Percentiles rank a stretch among this genome's conserved stretches.
These are phyloP conservation scores for Colletotrichum lupini DNA, from an alignment of 2,329 filamentous ascomycete species.

Conservation along the genomic window DNA sequence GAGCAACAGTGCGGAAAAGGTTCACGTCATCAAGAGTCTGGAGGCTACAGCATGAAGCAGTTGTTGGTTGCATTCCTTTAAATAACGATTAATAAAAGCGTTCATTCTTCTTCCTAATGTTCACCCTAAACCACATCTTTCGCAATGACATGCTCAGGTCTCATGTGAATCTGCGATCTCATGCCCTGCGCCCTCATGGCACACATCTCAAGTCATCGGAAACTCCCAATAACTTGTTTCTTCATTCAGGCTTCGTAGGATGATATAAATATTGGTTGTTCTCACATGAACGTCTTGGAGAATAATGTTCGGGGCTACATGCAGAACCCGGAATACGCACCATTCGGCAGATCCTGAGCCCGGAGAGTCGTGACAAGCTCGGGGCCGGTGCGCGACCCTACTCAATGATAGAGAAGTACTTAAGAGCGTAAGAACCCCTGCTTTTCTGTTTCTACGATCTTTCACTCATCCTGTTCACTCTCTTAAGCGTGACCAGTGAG, in stretches of 20 bases:
- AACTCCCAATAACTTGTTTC: too few relatives aligned
- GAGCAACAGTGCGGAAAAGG: conserved; percentile 57
- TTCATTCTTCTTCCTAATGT: neutral
- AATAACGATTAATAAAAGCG: neutral
- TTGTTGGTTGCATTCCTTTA: neutral
- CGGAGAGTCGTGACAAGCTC: too few relatives aligned
- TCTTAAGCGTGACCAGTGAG: too few relatives aligned
- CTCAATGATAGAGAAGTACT: neutral
- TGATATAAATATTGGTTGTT: too few relatives aligned
- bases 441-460: too few relatives aligned
- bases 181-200: neutral
- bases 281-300: too few relatives aligned
- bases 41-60: conserved; percentile 43
- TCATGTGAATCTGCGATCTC: neutral
- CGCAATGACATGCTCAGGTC: neutral
- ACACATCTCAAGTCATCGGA: neutral
- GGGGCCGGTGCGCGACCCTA: too few relatives aligned
- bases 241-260: too few relatives aligned
- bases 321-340: neutral
- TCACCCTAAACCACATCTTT: neutral
- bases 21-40: conserved; percentile 53
- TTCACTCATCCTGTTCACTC: too few relatives aligned
- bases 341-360: too few relatives aligned
- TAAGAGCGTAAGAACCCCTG: neutral
- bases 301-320: neutral